A percentile compares a stretch with the other conserved stretches of the same genome.
Evolutionary conservation across 179 eudicot genomes (phyloP).

Genomic region (Actinidia chinensis): DNA sequence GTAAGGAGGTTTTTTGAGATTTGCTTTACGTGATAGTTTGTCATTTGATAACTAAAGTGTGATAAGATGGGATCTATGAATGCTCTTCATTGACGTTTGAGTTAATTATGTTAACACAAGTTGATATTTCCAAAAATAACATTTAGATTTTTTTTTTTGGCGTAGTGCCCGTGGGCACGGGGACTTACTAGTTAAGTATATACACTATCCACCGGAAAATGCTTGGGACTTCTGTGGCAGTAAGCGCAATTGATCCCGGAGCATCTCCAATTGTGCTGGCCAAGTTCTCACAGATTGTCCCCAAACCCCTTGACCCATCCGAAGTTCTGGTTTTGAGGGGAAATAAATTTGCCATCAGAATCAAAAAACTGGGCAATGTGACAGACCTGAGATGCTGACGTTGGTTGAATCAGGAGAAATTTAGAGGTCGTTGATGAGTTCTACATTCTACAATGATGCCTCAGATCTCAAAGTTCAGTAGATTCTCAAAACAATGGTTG

Average conservation of each 20-base stretch:
- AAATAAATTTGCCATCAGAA: conserved; percentile 63
- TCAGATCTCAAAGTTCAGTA: conserved; percentile 66
- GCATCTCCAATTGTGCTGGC: conserved; percentile 53
- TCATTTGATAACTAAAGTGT: no score
- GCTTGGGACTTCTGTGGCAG: conserved; percentile 91
- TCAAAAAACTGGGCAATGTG: conserved; percentile 53
- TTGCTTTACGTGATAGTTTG: no score
- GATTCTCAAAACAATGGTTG: conserved; percentile 80
- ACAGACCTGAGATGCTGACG: conserved; percentile 74
- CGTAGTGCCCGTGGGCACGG: no score
- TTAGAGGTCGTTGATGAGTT: conserved; percentile 59
- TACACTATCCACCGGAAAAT: no score
- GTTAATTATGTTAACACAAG: no score
- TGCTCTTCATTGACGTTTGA: no score
- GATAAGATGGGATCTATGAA: no score
- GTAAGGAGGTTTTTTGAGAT: no score
- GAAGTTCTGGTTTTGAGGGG: conserved; percentile 77
- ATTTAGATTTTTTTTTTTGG: no score
- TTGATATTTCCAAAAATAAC: no score
- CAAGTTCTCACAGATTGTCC: conserved; percentile 73
- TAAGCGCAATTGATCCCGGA: conserved; percentile 86
- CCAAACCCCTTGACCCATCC: conserved; percentile 93
- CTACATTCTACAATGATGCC: conserved; percentile 57
- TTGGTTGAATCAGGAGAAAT: conserved; percentile 76
- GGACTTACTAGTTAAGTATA: no score